Conservation (phyloP, 306 rosid species). For the Glycine tomentella region DNA sequence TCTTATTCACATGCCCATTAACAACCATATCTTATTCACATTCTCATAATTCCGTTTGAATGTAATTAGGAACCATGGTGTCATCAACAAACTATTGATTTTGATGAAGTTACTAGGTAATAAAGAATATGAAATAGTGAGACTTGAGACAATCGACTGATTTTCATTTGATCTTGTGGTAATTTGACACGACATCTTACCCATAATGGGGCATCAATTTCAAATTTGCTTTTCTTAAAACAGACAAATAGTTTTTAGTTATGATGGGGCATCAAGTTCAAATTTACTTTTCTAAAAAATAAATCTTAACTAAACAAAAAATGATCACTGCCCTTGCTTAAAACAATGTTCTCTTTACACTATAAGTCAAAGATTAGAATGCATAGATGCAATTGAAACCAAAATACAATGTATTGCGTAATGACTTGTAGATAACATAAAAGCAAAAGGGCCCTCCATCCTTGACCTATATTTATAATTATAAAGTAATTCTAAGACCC, state of each 20-base stretch:
- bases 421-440: constrained; percentile 18
- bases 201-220: constrained; percentile 7
- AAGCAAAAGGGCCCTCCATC: constrained; percentile 37
- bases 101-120: neutral
- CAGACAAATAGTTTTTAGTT: neutral
- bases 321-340: neutral
- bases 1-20: no score
- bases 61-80: neutral
- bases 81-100: neutral
- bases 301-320: neutral
- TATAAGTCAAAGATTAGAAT: constrained; percentile 45
- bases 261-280: constrained; percentile 4
- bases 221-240: neutral
- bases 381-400: constrained; percentile 23
- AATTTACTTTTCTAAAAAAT: neutral
- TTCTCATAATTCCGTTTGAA: neutral
- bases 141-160: neutral
- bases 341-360: constrained; percentile 13
- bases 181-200: constrained; percentile 3
- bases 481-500: constrained; percentile 20
- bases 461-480: constrained; percentile 29
- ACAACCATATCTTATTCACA: no score
- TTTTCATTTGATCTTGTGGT: neutral
- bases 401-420: constrained; percentile 43
- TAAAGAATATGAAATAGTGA: neutral